Conservation (phyloP, 768 basidiomycete genomes). For the Leucosporidium creatinivorum region DNA sequence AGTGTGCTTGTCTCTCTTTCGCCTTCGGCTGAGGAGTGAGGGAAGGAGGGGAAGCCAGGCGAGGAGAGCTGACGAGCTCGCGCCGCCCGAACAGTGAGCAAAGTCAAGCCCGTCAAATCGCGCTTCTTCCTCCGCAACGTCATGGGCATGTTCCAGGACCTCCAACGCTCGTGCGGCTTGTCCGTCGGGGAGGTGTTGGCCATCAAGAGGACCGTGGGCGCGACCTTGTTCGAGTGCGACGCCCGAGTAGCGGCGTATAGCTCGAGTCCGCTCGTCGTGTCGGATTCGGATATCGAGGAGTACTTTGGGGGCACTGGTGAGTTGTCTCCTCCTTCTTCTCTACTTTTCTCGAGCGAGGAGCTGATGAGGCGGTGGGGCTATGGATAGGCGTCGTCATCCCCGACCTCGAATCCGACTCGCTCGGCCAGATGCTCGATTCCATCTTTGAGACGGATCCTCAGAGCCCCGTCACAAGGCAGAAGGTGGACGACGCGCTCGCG, state of each 20-base stretch:
- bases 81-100: conserved; percentile 16
- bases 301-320: conserved; percentile 15
- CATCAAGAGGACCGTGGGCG: conserved; percentile 14
- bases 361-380: too few relatives aligned
- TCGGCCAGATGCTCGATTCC: conserved; percentile 7
- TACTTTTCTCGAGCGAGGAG: too few relatives aligned
- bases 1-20: not conserved
- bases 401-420: conserved; percentile 21
- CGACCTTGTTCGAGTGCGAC: conserved; percentile 16
- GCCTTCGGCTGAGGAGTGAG: too few relatives aligned
- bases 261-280: conserved; percentile 1
- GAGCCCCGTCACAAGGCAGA: conserved; percentile 6
- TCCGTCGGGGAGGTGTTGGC: not conserved
- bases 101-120: conserved; percentile 20
- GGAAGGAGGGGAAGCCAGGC: too few relatives aligned
- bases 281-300: conserved; percentile 22
- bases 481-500: conserved; percentile 19
- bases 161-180: conserved; percentile 16
- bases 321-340: too few relatives aligned
- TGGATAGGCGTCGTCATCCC: conserved; percentile 25
- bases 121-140: conserved; percentile 31
- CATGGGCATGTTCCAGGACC: conserved; percentile 26
- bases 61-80: too few relatives aligned
- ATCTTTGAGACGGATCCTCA: conserved; percentile 5
- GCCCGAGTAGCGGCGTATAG: not conserved